phyloP scores from a whole-genome alignment of 2,329 filamentous ascomycete species.

The Fusarium mundagurra region DNA sequence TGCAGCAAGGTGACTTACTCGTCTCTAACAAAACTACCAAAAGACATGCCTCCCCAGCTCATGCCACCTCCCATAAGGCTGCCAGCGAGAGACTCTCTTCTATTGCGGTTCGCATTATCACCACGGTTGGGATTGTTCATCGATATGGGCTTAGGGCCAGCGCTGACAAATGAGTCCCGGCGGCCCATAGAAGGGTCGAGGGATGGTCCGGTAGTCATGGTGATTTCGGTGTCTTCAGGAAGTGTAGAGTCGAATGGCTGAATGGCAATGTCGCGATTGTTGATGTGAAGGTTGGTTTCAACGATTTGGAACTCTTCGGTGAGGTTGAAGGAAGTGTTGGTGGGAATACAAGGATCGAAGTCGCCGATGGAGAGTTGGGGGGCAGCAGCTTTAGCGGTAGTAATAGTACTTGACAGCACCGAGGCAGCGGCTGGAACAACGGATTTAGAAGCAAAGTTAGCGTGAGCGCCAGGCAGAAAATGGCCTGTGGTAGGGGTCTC shows the following conservation, averaged over 20 bases:
- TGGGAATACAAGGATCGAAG: slow-evolving; percentile 37
- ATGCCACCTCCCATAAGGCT: slow-evolving; percentile 82
- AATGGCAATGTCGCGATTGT: not conserved
- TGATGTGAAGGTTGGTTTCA: not conserved
- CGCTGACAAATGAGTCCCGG: slow-evolving; percentile 73
- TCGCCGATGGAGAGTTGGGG: slow-evolving; percentile 31
- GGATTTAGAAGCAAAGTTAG: slow-evolving; percentile 42
- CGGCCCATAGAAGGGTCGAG: slow-evolving; percentile 67
- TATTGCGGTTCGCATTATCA: slow-evolving; percentile 64
- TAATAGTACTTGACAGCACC: slow-evolving; percentile 39
- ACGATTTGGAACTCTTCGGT: not conserved
- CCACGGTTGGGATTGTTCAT: slow-evolving; percentile 70
- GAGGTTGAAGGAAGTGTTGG: slow-evolving; percentile 46
- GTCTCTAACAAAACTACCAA: slow-evolving; percentile 96
- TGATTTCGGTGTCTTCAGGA: slow-evolving; percentile 46
- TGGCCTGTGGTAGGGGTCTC: slow-evolving; percentile 45
- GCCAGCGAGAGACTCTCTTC: slow-evolving; percentile 70
- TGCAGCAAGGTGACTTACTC: slow-evolving; percentile 74
- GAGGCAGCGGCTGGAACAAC: slow-evolving; percentile 39
- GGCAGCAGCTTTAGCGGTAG: slow-evolving; percentile 36
- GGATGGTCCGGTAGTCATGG: slow-evolving; percentile 68
- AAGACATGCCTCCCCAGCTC: slow-evolving; percentile 96
- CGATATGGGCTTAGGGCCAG: slow-evolving; percentile 72
- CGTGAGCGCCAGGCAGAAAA: slow-evolving; percentile 41
- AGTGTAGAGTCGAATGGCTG: not conserved